Evolutionary conservation across 2,329 filamentous ascomycete species (phyloP).

Genomic region (Fusarium falciforme): DNA sequence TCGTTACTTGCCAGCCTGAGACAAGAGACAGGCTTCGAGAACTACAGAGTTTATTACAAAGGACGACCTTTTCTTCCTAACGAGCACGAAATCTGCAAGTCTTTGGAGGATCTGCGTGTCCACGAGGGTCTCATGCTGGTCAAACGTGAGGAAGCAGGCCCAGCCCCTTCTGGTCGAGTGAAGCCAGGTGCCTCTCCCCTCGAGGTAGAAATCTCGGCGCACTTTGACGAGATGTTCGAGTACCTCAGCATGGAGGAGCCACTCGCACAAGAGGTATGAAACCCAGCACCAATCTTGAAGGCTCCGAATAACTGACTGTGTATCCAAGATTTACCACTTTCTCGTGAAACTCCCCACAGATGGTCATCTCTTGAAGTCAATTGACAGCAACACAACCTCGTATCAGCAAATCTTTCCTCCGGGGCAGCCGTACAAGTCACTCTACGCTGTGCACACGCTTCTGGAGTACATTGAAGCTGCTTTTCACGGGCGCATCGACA

Average conservation of each 20-base stretch:
- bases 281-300: not conserved
- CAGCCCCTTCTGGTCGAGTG: slow-evolving; percentile 56
- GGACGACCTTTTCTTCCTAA: slow-evolving; percentile 74
- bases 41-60: slow-evolving; percentile 78
- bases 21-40: slow-evolving; percentile 78
- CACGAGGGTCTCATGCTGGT: slow-evolving; percentile 74
- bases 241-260: slow-evolving; percentile 80
- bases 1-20: slow-evolving; percentile 76
- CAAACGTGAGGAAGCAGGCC: slow-evolving; percentile 65
- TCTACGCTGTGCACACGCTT: slow-evolving; percentile 79
- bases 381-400: slow-evolving; percentile 65
- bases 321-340: slow-evolving; percentile 73
- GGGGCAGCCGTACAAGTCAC: slow-evolving; percentile 75
- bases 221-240: slow-evolving; percentile 86
- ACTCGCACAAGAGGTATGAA: slow-evolving; percentile 72
- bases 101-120: slow-evolving; percentile 76
- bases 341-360: slow-evolving; percentile 77
- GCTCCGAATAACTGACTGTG: slow-evolving; percentile 30
- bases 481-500: slow-evolving; percentile 45
- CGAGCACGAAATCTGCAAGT: slow-evolving; percentile 68
- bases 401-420: slow-evolving; percentile 74
- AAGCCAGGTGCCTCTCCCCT: slow-evolving; percentile 69
- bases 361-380: slow-evolving; percentile 67
- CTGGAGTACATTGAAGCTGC: slow-evolving; percentile 66
- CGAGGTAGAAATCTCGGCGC: slow-evolving; percentile 81